Evolutionary conservation across 805 yeast species (phyloP), one percentile per base, ranked within the genome.

Genomic region (Metahyphopichia silvanorum): DNA sequence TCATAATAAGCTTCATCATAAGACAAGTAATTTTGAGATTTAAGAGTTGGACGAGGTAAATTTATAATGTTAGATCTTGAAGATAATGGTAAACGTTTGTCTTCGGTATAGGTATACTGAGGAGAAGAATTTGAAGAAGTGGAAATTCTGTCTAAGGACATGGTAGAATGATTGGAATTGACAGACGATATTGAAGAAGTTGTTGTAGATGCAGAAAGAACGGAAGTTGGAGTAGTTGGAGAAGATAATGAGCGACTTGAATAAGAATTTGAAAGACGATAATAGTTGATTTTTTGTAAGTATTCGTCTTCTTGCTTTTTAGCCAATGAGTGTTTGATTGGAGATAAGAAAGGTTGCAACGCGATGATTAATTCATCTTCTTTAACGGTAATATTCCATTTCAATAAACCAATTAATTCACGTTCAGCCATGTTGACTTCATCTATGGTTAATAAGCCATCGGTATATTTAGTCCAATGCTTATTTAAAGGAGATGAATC

Each of bases 401-500:
- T 82, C 37, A 91, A 72, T 41, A 86, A 77, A 31, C 74, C 76
- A 30, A 91, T 76, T 48, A 93, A 67, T 62, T 91, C 98, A 44
- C 89, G 73, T 63, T 91, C 98, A 50, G 94, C 84, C 43, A 88
- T 79, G 60, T 91, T 93, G 33, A 93, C 87, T 51, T 91, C 98
- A 15, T 70, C 70, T 23, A 85, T 64, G 7, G 79, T 55, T 39
- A 91, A 73, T 26, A 93, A 69, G 1, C 97, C 97, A 53, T 82
- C 81, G 3, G 98, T 89, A 66, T 91, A 89, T 39, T 77, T 73
- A 4, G 95, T 82, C 98, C 98, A 91, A 65, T 93, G 97, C 63
- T 84, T 89, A 64, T 91, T 91, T 55, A 91, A 74, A 26, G 98
- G 98, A 14, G 94, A 82, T 3, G 95, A 84, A 66, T 91, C 98